A percentile compares a stretch with the other conserved stretches of the same genome.
Evolutionary conservation across 805 yeast species (phyloP).

Genomic region (Candida vaughaniae): DNA sequence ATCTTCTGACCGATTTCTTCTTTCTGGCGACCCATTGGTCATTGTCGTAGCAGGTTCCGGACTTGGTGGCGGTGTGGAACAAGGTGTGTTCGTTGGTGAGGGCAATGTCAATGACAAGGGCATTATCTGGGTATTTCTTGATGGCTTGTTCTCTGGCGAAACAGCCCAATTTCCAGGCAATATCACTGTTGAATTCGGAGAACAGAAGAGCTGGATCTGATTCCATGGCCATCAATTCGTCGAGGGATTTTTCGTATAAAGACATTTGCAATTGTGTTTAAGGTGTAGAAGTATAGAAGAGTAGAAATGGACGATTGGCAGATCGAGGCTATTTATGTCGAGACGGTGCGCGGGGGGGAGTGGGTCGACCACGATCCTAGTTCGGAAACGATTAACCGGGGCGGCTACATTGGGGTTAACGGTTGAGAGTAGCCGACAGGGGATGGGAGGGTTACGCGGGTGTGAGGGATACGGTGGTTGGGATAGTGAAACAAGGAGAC

Average conservation of each 20-base stretch:
- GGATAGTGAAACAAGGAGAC: no score
- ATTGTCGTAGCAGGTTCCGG: slow-evolving; percentile 47
- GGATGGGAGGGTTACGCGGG: no score
- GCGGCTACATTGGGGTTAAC: no score
- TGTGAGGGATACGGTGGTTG: no score
- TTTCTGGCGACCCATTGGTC: slow-evolving; percentile 55
- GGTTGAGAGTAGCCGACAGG: no score
- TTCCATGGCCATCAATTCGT: slow-evolving; percentile 21
- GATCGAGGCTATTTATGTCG: no score
- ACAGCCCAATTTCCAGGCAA: slow-evolving; percentile 48
- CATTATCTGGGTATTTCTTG: slow-evolving; percentile 21
- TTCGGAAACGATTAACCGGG: no score
- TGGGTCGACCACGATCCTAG: background rate
- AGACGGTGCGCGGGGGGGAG: background rate
- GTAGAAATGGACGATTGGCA: no score
- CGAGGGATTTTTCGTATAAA: slow-evolving; percentile 8
- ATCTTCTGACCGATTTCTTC: slow-evolving; percentile 47
- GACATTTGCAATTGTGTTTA: slow-evolving; percentile 6
- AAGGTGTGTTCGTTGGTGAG: slow-evolving; percentile 45
- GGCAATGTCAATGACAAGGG: slow-evolving; percentile 50
- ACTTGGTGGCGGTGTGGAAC: slow-evolving; percentile 42
- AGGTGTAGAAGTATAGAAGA: no score
- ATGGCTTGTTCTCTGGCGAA: slow-evolving; percentile 38
- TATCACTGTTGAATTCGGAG: slow-evolving; percentile 28
- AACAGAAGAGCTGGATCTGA: slow-evolving; percentile 17